Percentiles rank a stretch among this genome's conserved stretches.
These are phyloP conservation scores for Miscanthus lutarioriparius DNA, from an alignment of 176 grass and related monocot species.

Conservation along the genomic window DNA sequence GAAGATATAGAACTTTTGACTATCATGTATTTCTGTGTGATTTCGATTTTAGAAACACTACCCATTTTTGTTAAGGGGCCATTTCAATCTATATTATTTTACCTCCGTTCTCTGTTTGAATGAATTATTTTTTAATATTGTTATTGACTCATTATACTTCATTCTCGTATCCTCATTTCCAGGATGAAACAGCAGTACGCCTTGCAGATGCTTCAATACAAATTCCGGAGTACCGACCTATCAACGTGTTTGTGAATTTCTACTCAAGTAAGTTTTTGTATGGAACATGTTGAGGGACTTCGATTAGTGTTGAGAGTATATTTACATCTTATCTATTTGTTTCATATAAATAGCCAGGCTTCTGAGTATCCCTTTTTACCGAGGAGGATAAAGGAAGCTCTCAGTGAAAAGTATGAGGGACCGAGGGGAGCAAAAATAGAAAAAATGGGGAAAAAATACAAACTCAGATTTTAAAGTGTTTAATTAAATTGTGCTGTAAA, in stretches of 20 bases:
- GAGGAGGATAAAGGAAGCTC: background rate
- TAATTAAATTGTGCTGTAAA: background rate
- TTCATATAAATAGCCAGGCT: background rate
- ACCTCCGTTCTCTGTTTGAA: background rate
- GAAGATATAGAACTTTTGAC: background rate
- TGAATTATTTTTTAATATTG: background rate
- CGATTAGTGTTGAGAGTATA: background rate
- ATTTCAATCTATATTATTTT: background rate
- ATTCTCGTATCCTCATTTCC: slow-evolving; percentile 28
- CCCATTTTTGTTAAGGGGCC: background rate
- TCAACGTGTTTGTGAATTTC: slow-evolving; percentile 93
- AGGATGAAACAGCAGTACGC: slow-evolving; percentile 78
- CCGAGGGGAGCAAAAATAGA: background rate
- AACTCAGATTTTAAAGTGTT: background rate
- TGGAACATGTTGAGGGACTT: background rate
- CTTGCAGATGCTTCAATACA: slow-evolving; percentile 72
- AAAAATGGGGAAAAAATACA: background rate
- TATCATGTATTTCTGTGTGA: background rate
- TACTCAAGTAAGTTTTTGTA: slow-evolving; percentile 65
- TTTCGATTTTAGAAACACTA: slow-evolving; percentile 5
- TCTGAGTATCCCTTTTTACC: background rate
- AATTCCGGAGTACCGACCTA: slow-evolving; percentile 74
- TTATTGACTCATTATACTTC: background rate
- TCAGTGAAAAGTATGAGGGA: background rate
- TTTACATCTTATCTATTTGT: background rate